Percentiles rank a stretch among this genome's conserved stretches.
Conservation (phyloP, 257 asterid genomes). For the Przewalskia tangutica region DNA sequence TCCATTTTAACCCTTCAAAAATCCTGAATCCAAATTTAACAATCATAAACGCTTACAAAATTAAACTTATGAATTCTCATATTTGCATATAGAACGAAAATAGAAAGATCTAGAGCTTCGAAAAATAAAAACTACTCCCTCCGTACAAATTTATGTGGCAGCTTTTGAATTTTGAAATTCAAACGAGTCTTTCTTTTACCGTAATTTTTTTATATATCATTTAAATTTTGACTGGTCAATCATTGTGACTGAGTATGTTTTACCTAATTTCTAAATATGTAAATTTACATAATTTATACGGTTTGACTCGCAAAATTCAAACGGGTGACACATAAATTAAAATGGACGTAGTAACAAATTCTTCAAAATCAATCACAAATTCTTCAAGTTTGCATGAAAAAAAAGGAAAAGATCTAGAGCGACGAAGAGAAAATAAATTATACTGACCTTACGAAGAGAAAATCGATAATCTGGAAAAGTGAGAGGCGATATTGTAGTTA, state of each 20-base stretch:
- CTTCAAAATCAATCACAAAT: neutral
- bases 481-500: neutral
- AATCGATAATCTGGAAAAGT: neutral
- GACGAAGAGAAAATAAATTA: neutral
- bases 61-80: too few species aligned
- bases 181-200: too few species aligned
- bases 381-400: neutral
- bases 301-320: too few species aligned
- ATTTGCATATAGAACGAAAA: neutral
- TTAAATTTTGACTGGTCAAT: too few species aligned
- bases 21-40: neutral
- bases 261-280: too few species aligned
- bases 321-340: too few species aligned
- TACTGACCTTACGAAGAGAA: neutral
- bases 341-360: neutral
- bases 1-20: conserved; percentile 52
- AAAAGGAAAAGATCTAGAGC: neutral
- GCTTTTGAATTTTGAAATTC: too few species aligned
- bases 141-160: too few species aligned
- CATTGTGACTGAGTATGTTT: too few species aligned
- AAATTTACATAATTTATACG: too few species aligned
- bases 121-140: neutral
- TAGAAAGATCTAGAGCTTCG: conserved; percentile 3
- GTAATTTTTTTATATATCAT: too few species aligned
- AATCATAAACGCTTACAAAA: neutral